Evolutionary conservation across 495 filamentous ascomycete genomes (phyloP).

Genomic region (Tuber indicum): DNA sequence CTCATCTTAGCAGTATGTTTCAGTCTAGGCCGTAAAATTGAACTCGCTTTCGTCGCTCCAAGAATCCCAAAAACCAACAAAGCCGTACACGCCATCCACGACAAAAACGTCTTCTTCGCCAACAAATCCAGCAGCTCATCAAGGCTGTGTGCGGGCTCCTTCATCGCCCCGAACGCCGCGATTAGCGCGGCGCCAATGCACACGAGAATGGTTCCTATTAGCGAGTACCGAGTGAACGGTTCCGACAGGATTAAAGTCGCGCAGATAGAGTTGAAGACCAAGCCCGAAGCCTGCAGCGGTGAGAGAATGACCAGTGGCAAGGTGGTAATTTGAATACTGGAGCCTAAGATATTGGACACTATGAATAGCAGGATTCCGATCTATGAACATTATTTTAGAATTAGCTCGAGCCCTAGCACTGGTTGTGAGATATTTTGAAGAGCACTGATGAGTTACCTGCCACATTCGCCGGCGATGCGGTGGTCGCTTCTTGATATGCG

Average conservation of each 20-base stretch:
- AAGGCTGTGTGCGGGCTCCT: slow-evolving; percentile 87
- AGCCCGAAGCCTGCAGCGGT: slow-evolving; percentile 87
- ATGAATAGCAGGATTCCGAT: slow-evolving; percentile 97
- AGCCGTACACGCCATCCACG: slow-evolving; percentile 80
- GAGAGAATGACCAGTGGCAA: slow-evolving; percentile 91
- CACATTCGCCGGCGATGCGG: slow-evolving; percentile 87
- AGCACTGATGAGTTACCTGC: slow-evolving; percentile 55
- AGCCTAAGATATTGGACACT: slow-evolving; percentile 84
- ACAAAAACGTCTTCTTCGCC: slow-evolving; percentile 65
- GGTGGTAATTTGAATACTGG: slow-evolving; percentile 95
- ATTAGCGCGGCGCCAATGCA: slow-evolving; percentile 81
- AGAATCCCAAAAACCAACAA: slow-evolving; percentile 65
- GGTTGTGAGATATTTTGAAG: not conserved
- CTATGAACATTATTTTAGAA: slow-evolving; percentile 36
- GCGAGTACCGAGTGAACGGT: slow-evolving; percentile 85
- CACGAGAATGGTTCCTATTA: slow-evolving; percentile 82
- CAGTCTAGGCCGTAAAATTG: slow-evolving; percentile 25
- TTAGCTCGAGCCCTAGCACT: not conserved
- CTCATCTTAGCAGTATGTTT: slow-evolving; percentile 29
- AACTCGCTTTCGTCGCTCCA: slow-evolving; percentile 50
- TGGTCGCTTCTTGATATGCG: slow-evolving; percentile 70
- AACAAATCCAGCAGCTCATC: slow-evolving; percentile 74
- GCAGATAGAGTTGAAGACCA: slow-evolving; percentile 98
- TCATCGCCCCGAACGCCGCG: slow-evolving; percentile 86
- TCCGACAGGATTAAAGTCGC: slow-evolving; percentile 89